Evolutionary conservation across 192 early-diverging fungal species (phyloP), one percentile per base, ranked within the genome.

Genomic region (Backusella macrospora): DNA sequence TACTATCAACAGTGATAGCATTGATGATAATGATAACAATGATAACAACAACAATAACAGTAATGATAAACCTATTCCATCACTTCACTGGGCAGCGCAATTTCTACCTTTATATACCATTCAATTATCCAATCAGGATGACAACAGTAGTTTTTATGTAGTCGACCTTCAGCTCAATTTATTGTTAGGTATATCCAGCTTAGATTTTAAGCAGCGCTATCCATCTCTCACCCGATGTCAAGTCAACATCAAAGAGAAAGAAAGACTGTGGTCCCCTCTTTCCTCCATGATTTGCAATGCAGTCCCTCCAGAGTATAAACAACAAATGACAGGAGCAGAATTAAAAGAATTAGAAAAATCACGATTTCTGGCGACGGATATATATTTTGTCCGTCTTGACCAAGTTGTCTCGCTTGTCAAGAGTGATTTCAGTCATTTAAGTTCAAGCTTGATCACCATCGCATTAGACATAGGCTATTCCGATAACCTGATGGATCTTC

Each of bases 51-150:
- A 34, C 29, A 34, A 34, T 2, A 34, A 34, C 29, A 34, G 2
- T 2, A 34, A 34, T 18, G 77, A 81, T 39, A 12, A 10, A 4
- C 42, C 0, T 9, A 10, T 43, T 0, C 52, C 52, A 1, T 59
- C 52, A 12, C 52, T 59, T 59, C 21, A 59, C 12, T 23, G 18
- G 9, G 52, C 52, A 6, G 85, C 88, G 26, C 84, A 86, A 6
- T 91, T 85, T 62, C 70, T 90, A 40, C 90, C 89, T 7, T 75
- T 92, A 40, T 92, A 91, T 67, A 92, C 91, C n/a, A 87, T 92
- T 23, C 90, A 90, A 64, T 79, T 91, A 29, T 77, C 75, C 15
- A 84, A 83, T 2, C 29, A 34, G 2, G 29, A 34, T 2, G 10
- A 66, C 70, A 15, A 46, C 34, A 59, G 14, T 23, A 9, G 23